phyloP scores from a whole-genome alignment of 805 yeast genomes.

The Metschnikowia lunata region DNA sequence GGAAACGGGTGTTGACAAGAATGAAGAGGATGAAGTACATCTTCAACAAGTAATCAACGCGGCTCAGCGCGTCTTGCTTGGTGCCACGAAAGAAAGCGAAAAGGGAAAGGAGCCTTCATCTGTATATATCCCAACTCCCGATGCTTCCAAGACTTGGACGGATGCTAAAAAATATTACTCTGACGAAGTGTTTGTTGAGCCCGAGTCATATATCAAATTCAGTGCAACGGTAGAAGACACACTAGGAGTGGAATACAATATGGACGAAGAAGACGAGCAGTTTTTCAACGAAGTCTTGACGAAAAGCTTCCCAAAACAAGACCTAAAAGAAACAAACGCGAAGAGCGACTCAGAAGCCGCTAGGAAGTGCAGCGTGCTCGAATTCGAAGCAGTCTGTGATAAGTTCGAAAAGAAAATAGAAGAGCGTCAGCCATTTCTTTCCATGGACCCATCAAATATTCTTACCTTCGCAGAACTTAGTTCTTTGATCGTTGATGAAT shows the following conservation, averaged over 20 bases:
- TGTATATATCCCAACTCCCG: constrained; percentile 93
- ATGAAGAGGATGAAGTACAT: constrained; percentile 96
- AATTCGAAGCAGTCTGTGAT: constrained; percentile 76
- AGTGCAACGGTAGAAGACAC: constrained; percentile 97
- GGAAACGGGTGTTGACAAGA: constrained; percentile 97
- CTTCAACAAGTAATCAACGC: constrained; percentile 86
- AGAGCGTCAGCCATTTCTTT: constrained; percentile 82
- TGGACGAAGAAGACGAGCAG: constrained; percentile 85
- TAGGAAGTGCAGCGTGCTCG: constrained; percentile 62
- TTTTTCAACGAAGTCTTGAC: constrained; percentile 47
- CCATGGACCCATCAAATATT: constrained; percentile 79
- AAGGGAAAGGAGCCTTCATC: constrained; percentile 22
- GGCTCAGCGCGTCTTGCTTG: constrained; percentile 56
- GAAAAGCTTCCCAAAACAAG: constrained; percentile 22
- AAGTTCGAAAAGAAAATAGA: constrained; percentile 68
- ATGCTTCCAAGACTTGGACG: constrained; percentile 79
- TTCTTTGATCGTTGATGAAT: constrained; percentile 39
- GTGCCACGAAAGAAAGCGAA: constrained; percentile 29
- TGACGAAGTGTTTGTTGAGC: constrained; percentile 57
- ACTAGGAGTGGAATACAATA: constrained; percentile 74
- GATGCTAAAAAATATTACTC: constrained; percentile 71
- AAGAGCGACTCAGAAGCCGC: constrained; percentile 11
- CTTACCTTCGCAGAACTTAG: constrained; percentile 66
- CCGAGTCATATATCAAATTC: constrained; percentile 77
- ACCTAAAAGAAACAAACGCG: constrained; percentile 6